phyloP scores from a whole-genome alignment of 495 filamentous ascomycete genomes.

The Glonium stellatum region DNA sequence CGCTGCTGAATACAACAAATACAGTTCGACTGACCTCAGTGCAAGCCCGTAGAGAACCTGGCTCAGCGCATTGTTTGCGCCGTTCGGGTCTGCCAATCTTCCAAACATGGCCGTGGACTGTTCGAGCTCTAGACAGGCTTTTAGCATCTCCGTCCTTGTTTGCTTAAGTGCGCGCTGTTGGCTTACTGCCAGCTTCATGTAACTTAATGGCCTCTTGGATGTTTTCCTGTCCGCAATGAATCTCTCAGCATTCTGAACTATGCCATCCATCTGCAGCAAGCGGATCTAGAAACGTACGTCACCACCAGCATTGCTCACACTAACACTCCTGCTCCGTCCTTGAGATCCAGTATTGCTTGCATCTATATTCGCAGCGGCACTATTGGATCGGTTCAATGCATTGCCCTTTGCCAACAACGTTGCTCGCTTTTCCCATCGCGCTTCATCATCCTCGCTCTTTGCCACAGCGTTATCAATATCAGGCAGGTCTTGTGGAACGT shows the following conservation, averaged over 20 bases:
- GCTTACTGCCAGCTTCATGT: conserved; percentile 72
- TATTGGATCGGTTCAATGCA: conserved; percentile 31
- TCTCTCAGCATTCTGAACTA: conserved; percentile 2
- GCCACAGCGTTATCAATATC: conserved; percentile 53
- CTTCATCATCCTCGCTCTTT: conserved; percentile 43
- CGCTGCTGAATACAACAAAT: conserved; percentile 3
- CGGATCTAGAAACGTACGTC: conserved; percentile 22
- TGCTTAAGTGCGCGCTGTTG: conserved; percentile 2
- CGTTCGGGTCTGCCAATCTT: conserved; percentile 74
- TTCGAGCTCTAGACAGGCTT: conserved; percentile 45
- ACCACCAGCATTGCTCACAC: conserved; percentile 18
- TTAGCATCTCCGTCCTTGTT: not conserved
- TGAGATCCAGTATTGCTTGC: conserved; percentile 31
- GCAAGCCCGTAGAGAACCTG: conserved; percentile 96
- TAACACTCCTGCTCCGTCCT: conserved; percentile 29
- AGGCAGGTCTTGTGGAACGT: conserved; percentile 74
- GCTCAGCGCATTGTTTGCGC: conserved; percentile 83
- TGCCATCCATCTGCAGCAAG: not conserved
- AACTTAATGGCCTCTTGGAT: conserved; percentile 95
- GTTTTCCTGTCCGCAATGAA: conserved; percentile 50
- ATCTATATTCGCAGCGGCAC: conserved; percentile 35
- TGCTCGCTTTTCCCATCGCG: conserved; percentile 80
- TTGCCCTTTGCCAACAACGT: conserved; percentile 73
- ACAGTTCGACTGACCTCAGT: conserved; percentile 56
- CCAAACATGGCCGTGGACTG: conserved; percentile 81